Evolutionary conservation across 2,329 filamentous ascomycete genomes (phyloP), one percentile per base, ranked within the genome.

Genomic region (Aureobasidium sp.): DNA sequence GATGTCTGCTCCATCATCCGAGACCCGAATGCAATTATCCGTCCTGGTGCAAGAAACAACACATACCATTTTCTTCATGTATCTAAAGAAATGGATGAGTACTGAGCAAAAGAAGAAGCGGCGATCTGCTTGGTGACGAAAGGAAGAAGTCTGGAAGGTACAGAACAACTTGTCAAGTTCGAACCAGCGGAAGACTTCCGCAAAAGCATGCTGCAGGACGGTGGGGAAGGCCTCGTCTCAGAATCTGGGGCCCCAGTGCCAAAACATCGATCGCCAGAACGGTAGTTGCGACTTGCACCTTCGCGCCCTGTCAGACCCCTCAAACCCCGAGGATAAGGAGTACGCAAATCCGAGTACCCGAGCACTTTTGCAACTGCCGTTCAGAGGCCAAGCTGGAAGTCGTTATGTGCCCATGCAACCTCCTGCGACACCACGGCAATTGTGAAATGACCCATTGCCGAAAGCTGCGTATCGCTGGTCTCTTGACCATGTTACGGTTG

Each of bases 361-460:
- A 47, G 29, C 15, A 6, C 47, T 37, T 37, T 48, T 17, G 55
- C 55, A 58, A 58, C 55, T 58, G 55, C 55, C 55, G 55, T 48
- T 15, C 31, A 37, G 17, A 27, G 15, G 29, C 31, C 55, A 48
- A 48, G 31, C 20, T 27, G 17, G 29, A 39, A 58, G 55, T 27
- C 31, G 55, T 58, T 58, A 29, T 47, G 8, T 37, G 20, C 11
- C 42, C 41, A 48, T 36, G 42, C 14, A 39, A 12, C 55, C 42
- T 47, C 25, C 29, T 58, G 55, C 44, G 14, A 58, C 34, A 58
- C 31, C 29, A 58, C 55, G 55, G 55, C 55, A 58, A 42, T 58
- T 58, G 55, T 17, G 11, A 42, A 9, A 14, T 48, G 42, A 11
- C 29, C 1, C 15, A 58, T 27, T 58, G 55, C 55, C 55, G 55